Evolutionary conservation across 1,284 basidiomycete species (phyloP).

Genomic region (Sanghuangporus sanghuang): DNA sequence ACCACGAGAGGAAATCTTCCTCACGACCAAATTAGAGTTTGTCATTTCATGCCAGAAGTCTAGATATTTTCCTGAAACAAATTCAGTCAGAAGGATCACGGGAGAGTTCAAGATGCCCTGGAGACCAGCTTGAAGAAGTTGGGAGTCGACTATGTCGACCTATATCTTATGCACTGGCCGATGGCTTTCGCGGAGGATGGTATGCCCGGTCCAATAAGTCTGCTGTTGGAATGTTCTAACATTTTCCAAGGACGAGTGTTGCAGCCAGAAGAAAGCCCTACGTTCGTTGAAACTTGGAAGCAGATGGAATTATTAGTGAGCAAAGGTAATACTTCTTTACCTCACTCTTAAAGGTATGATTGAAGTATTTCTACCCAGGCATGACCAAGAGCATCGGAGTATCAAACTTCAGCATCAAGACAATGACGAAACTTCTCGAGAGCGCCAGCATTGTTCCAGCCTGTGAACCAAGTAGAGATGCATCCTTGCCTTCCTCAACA

Average conservation of each 20-base stretch:
- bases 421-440: slow-evolving; percentile 52
- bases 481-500: slow-evolving; percentile 69
- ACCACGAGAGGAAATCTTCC: slow-evolving; percentile 62
- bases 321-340: slow-evolving; percentile 48
- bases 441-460: slow-evolving; percentile 66
- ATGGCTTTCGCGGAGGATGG: background rate
- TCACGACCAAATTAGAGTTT: slow-evolving; percentile 78
- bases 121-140: slow-evolving; percentile 66
- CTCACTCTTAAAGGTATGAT: background rate
- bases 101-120: slow-evolving; percentile 58
- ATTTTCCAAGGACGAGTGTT: slow-evolving; percentile 43
- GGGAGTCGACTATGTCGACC: slow-evolving; percentile 71
- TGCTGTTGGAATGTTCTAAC: slow-evolving; percentile 31
- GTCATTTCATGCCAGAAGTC: slow-evolving; percentile 20
- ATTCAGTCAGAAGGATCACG: slow-evolving; percentile 40
- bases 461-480: slow-evolving; percentile 76
- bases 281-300: slow-evolving; percentile 78
- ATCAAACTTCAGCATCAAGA: slow-evolving; percentile 65
- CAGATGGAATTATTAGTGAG: slow-evolving; percentile 68
- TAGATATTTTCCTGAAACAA: background rate
- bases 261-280: slow-evolving; percentile 45
- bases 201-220: background rate
- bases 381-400: slow-evolving; percentile 38
- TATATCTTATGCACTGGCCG: slow-evolving; percentile 28
- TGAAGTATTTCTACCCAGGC: slow-evolving; percentile 17